Evolutionary conservation across 2,329 filamentous ascomycete genomes (phyloP).

Genomic region (Stachybotrys chartarum): DNA sequence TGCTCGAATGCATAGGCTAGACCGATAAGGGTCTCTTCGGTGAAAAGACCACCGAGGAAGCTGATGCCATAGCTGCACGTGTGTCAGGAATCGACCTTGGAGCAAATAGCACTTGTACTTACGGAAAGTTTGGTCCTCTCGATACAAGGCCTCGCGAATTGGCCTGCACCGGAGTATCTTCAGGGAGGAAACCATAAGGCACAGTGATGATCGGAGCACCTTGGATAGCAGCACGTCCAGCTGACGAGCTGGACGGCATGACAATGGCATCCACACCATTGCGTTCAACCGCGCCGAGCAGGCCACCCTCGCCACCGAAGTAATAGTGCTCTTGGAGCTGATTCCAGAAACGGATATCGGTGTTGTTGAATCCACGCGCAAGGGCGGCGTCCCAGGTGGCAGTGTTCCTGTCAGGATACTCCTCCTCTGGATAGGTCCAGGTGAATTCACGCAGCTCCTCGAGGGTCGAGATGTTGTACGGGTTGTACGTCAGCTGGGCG

Average conservation of each 20-base stretch:
- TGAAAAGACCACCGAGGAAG: constrained; percentile 53
- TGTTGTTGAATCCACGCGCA: constrained; percentile 46
- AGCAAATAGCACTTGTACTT: too few species aligned
- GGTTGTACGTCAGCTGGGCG: constrained; percentile 44
- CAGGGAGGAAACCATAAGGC: constrained; percentile 52
- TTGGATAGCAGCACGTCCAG: constrained; percentile 42
- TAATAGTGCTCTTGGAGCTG: constrained; percentile 46
- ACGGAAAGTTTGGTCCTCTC: constrained; percentile 45
- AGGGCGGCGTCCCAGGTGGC: constrained; percentile 45
- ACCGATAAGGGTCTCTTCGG: constrained; percentile 53
- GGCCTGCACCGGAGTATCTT: constrained; percentile 35
- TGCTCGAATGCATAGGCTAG: constrained; percentile 65
- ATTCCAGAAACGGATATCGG: constrained; percentile 46
- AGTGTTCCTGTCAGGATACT: constrained; percentile 52
- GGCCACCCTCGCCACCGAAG: constrained; percentile 36
- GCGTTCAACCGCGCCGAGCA: constrained; percentile 37
- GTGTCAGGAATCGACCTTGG: background rate
- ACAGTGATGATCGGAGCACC: constrained; percentile 55
- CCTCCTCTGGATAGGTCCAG: constrained; percentile 39
- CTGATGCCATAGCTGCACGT: constrained; percentile 44
- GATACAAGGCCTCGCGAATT: constrained; percentile 42
- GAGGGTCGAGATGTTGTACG: constrained; percentile 41
- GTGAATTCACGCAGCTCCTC: constrained; percentile 46
- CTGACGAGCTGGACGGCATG: constrained; percentile 34
- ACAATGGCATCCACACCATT: constrained; percentile 52